Evolutionary conservation across 106 monocot genomes (phyloP).

Genomic region (Iris macrosiphon): DNA sequence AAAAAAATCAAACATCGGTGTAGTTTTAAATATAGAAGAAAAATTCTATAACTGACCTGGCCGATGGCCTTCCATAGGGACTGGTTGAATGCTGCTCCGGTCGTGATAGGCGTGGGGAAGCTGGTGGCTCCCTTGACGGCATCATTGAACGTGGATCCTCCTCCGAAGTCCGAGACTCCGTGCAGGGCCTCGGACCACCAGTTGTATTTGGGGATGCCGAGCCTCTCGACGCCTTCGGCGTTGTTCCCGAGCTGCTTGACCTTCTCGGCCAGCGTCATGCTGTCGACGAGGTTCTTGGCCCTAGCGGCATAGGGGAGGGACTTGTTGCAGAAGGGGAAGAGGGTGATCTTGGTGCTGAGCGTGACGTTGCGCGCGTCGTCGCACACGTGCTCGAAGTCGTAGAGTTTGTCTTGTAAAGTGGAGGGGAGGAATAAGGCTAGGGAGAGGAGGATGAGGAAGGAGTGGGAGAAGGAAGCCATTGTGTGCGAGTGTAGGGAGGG

Average conservation of each 20-base stretch:
- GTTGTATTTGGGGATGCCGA: conserved; percentile 17
- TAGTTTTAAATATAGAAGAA: too few relatives aligned
- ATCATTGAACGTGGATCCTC: conserved; percentile 3
- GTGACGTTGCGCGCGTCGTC: background rate
- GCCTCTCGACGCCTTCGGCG: background rate
- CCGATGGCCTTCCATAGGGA: conserved; percentile 3
- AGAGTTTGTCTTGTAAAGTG: background rate
- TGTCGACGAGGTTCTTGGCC: background rate
- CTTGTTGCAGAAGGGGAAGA: conserved; percentile 11
- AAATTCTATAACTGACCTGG: background rate
- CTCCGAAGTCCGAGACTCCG: conserved; percentile 20
- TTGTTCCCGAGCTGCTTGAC: conserved; percentile 6
- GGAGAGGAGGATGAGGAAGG: background rate
- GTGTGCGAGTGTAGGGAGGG: background rate
- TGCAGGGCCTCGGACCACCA: conserved; percentile 35
- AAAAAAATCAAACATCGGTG: too few relatives aligned
- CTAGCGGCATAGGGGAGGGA: background rate
- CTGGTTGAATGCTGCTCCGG: background rate
- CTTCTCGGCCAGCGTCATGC: conserved; percentile 13
- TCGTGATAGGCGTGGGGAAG: background rate
- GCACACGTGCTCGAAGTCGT: conserved; percentile 8
- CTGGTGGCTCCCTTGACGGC: background rate
- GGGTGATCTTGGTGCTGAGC: background rate
- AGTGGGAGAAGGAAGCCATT: background rate
- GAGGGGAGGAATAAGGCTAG: background rate